A percentile compares a stretch with the other conserved stretches of the same genome.
Evolutionary conservation across 192 early-diverging fungal species (phyloP).

Genomic region (Rhizophagus prolifer): DNA sequence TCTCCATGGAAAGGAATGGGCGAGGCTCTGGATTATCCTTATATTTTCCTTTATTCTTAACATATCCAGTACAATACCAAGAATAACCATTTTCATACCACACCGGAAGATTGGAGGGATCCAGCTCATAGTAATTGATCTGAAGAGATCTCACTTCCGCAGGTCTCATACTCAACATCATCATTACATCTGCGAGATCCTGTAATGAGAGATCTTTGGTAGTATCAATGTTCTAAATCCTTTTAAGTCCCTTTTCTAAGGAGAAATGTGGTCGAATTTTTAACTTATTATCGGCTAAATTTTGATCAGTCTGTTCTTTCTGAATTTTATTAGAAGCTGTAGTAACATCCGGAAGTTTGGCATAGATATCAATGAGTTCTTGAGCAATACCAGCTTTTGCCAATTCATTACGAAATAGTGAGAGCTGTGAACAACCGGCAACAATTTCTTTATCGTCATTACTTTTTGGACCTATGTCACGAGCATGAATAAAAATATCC

Average conservation of each 20-base stretch:
- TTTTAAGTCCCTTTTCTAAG: neutral
- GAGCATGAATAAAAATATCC: neutral
- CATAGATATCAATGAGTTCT: neutral
- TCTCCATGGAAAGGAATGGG: conserved; percentile 22
- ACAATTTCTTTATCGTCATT: neutral
- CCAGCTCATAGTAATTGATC: conserved; percentile 7
- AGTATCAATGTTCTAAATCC: neutral
- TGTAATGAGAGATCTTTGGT: neutral
- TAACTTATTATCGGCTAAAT: neutral
- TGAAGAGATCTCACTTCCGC: conserved; percentile 19
- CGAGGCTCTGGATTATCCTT: conserved; percentile 24
- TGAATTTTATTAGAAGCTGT: conserved; percentile 24
- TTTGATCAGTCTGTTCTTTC: neutral
- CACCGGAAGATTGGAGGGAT: neutral
- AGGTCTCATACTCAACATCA: neutral
- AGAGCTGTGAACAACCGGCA: neutral
- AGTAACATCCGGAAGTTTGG: neutral
- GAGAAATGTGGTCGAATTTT: conserved; percentile 3
- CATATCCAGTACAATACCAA: conserved; percentile 28
- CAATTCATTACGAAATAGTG: conserved; percentile 21
- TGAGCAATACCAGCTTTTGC: neutral
- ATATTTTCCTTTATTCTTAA: conserved; percentile 25
- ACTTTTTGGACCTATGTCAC: neutral
- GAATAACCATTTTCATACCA: conserved; percentile 22
- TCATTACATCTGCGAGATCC: conserved; percentile 6